These are phyloP conservation scores for Poteriospumella lacustris DNA, from an alignment of 108 stramenopile species.

Conservation along the genomic window DNA sequence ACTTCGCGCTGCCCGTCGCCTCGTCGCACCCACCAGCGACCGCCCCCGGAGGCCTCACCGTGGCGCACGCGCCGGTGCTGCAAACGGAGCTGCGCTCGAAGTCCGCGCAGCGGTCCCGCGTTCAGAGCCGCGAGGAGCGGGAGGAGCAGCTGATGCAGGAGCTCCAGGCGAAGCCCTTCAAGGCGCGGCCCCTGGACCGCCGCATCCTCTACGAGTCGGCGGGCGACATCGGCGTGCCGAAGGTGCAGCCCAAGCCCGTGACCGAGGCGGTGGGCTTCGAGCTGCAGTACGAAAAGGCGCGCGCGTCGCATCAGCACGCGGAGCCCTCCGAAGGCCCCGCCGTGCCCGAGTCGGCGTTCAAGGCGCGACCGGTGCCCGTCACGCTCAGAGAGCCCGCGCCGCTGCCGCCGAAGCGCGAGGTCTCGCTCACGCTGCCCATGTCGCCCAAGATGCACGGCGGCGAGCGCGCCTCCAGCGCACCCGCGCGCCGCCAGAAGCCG, in stretches of 20 bases:
- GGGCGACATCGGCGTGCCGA: slow-evolving; percentile 17
- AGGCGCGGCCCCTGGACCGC: background rate
- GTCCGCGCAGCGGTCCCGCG: background rate
- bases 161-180: background rate
- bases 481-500: slow-evolving; percentile 1
- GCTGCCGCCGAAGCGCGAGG: no score
- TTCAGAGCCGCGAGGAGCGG: background rate
- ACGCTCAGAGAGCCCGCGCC: background rate
- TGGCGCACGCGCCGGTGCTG: background rate
- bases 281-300: background rate
- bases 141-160: background rate
- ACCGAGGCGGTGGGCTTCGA: background rate
- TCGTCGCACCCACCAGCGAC: background rate
- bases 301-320: background rate
- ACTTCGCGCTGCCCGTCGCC: background rate
- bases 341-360: background rate
- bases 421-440: background rate
- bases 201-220: background rate
- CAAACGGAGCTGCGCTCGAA: background rate
- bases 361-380: slow-evolving; percentile 11
- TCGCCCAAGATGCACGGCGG: slow-evolving; percentile 7
- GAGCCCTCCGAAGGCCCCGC: background rate
- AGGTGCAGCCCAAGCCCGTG: background rate
- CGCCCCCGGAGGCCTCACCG: background rate
- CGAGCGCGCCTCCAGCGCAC: slow-evolving; percentile 2